Percentiles rank a stretch among this genome's conserved stretches.
Conservation (phyloP, 805 yeast genomes). For the Saturnispora galanensis region DNA sequence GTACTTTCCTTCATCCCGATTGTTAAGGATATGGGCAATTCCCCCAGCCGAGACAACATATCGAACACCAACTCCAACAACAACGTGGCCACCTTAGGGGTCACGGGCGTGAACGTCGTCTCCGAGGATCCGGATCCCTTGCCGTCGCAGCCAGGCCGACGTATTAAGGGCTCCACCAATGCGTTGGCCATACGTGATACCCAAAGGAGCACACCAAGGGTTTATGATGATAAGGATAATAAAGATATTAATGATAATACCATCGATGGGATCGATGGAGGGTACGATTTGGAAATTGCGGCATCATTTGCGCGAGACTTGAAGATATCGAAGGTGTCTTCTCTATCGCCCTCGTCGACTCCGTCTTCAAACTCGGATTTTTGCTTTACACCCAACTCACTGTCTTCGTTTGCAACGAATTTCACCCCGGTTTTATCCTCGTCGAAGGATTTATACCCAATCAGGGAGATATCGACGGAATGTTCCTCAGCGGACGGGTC, state of each 20-base stretch:
- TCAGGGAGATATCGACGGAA: constrained; percentile 27
- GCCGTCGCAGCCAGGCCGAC: constrained; percentile 20
- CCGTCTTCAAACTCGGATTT: constrained; percentile 32
- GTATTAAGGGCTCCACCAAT: constrained; percentile 3
- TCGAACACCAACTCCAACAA: background rate
- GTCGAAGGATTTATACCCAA: constrained; percentile 19
- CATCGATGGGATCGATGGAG: background rate
- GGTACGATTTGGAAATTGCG: constrained; percentile 34
- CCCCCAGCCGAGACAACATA: constrained; percentile 4
- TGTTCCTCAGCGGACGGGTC: constrained; percentile 18
- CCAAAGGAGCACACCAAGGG: constrained; percentile 5
- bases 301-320: constrained; percentile 36
- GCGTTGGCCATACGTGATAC: constrained; percentile 8
- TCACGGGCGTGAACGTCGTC: constrained; percentile 6
- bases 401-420: constrained; percentile 23
- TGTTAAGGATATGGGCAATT: constrained; percentile 5
- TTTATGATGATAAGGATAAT: background rate
- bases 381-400: constrained; percentile 22
- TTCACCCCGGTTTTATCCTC: constrained; percentile 18
- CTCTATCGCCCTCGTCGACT: constrained; percentile 11
- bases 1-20: background rate
- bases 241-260: constrained; percentile 8
- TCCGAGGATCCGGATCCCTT: constrained; percentile 28
- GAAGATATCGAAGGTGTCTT: constrained; percentile 13
- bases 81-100: background rate